Base-by-base conservation (phyloP, 202 grass and related monocot species). In the Panicum hallii region DNA sequence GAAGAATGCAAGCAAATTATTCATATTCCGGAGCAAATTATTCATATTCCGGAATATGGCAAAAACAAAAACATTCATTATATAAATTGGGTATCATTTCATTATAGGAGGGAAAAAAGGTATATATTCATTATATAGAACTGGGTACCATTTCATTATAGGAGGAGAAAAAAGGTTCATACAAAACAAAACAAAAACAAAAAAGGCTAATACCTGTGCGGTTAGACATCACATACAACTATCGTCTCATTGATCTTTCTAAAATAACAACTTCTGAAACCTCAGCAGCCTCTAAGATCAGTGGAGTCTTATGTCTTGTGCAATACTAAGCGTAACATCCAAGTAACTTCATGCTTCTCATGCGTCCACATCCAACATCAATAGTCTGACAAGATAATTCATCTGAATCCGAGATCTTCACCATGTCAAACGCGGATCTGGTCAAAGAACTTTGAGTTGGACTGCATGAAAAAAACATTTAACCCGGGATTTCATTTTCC, bases 361-460 rank as follows among this genome's bases (percentile, higher is more conserved):
- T 20, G 45, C 43, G 19, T n/a, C 49, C 13, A 42, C 11, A 63
- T 36, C 20, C 9, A 15, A 20, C 49, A 46, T 53, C 52, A 50
- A 64, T 43, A 74, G 74, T 9, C 16, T 19, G 53, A 23, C 52
- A 84, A 69, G 61, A 79, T 68, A 79, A 36, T 72, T 11, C 55
- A 56, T 73, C 60, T 74, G 48, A 28, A 20, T 41, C 67, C 6
- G 26, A 57, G 26, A 66, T 73, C 14, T 19, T 17, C 49, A n/a
- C 52, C 15, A 75, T n/a, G 5, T 72, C 61, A 40, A 60, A 48
- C 44, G 46, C 8, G 57, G 41, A 40, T 67, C 41, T 28, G 53
- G 28, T 16, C 23, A 60, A 68, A 41, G 34, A 66, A 54, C 12
- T 34, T 46, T 64, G 81, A 63, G 26, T 50, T 63, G 30, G 22